Base-by-base conservation (phyloP, 1,139 yeast genomes). In the Candida dubliniensis region DNA sequence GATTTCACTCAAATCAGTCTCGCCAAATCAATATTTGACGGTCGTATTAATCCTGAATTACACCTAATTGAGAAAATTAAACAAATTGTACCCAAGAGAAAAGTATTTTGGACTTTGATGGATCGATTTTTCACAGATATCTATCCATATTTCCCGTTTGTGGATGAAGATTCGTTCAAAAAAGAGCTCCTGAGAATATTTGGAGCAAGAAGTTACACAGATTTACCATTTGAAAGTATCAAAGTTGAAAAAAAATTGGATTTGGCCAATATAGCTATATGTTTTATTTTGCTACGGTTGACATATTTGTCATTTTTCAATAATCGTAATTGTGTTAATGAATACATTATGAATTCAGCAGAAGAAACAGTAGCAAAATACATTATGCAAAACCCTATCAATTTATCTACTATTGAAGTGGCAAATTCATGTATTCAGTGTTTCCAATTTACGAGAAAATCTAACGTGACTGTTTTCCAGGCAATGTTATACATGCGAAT, bases 401-500 rank as follows among this genome's bases (percentile, higher is more conserved):
- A 57, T 40, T 47, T 64, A 24, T 61, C 60, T 12, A 54, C 57
- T 18, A 54, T 65, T 11, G 58, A 57, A 13, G 55, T 64, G 8
- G 70, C 71, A 2, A 57, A 60, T 33, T 53, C 53, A 2, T 66
- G 72, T 41, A 51, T 66, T 7, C 56, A 56, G 26, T 59, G 59
- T 36, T 63, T 66, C 42, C 63, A 60, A 35, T 50, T 60, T 12
- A 46, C 54, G 11, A 55, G 59, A 38, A 54, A 61, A 41, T 55
- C 60, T 31, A 58, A 56, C 36, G 42, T 66, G 29, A 52, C 56
- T 0, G 62, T 63, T 1, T 60, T 66, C 30, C 70, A 64, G 39
- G 63, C 66, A 33, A 66, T 72, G 3, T 48, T 78, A 12, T 58
- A 69, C 48, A 65, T 77, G 65, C 61, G 77, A 34, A 59, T 75